phyloP scores from a whole-genome alignment of 106 monocot genomes.

The Phalaenopsis equestris region DNA sequence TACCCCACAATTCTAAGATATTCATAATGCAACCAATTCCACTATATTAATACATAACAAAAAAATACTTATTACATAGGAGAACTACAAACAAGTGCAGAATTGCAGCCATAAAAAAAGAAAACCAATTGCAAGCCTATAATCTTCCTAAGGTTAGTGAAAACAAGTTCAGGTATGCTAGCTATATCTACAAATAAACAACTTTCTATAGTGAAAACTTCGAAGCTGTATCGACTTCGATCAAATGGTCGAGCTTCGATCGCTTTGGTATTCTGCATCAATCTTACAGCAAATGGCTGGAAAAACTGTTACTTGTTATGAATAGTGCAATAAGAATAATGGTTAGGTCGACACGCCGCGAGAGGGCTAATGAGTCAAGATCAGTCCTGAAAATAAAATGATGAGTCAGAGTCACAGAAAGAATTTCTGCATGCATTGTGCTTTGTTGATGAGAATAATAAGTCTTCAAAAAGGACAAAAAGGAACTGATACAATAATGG shows the following conservation, averaged over 20 bases:
- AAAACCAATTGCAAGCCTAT: not conserved
- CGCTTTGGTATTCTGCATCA: not conserved
- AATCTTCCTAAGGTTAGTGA: not conserved
- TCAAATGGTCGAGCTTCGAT: not conserved
- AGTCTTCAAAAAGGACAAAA: not conserved
- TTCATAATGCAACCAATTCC: not conserved
- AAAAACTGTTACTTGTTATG: not conserved
- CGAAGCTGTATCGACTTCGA: not conserved
- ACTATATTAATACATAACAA: not conserved
- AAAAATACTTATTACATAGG: not conserved
- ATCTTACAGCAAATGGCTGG: not conserved
- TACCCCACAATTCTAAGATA: not conserved
- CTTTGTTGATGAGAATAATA: not conserved
- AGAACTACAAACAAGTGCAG: not conserved
- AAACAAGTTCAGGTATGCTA: not conserved
- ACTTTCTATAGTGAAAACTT: not conserved
- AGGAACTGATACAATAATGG: too few relatives aligned
- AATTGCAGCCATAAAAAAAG: not conserved
- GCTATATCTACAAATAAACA: not conserved
- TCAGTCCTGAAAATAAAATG: not conserved
- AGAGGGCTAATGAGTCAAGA: not conserved
- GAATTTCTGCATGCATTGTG: not conserved
- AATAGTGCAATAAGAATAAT: not conserved
- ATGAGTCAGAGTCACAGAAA: not conserved
- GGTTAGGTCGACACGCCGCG: not conserved